Evolutionary conservation across 2,329 filamentous ascomycete genomes (phyloP).

Genomic region (Colletotrichum shisoi): DNA sequence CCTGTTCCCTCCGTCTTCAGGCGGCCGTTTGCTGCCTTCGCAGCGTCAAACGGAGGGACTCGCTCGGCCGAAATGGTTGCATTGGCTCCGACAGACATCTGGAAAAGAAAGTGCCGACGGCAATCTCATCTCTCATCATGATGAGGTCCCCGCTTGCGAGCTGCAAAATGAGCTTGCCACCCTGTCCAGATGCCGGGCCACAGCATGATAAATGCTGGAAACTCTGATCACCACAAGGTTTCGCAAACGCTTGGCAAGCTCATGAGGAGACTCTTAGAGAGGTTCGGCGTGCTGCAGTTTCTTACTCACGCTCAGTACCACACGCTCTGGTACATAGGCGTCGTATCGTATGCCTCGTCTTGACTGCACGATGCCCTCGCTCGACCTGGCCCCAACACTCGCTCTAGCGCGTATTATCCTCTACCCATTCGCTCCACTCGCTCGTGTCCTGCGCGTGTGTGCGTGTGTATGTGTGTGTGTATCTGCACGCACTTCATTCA

Average conservation of each 20-base stretch:
- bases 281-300: conserved; percentile 5
- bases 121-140: background rate
- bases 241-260: conserved; percentile 18
- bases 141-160: background rate
- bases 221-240: background rate
- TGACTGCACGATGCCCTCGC: conserved; percentile 31
- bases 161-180: background rate
- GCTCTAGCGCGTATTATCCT: conserved; percentile 25
- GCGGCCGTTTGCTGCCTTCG: background rate
- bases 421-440: conserved; percentile 21
- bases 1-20: background rate
- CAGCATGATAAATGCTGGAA: conserved; percentile 6
- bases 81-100: background rate
- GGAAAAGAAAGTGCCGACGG: background rate
- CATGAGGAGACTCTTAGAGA: background rate
- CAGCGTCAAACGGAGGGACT: conserved; percentile 1
- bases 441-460: conserved; percentile 1
- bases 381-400: conserved; percentile 27
- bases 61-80: background rate
- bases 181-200: conserved; percentile 3
- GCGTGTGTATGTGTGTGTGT: background rate
- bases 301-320: conserved; percentile 17
- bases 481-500: conserved; percentile 32
- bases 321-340: conserved; percentile 29
- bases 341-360: conserved; percentile 6